phyloP scores from a whole-genome alignment of 1,284 basidiomycete genomes.

The Rhodofomes roseus region DNA sequence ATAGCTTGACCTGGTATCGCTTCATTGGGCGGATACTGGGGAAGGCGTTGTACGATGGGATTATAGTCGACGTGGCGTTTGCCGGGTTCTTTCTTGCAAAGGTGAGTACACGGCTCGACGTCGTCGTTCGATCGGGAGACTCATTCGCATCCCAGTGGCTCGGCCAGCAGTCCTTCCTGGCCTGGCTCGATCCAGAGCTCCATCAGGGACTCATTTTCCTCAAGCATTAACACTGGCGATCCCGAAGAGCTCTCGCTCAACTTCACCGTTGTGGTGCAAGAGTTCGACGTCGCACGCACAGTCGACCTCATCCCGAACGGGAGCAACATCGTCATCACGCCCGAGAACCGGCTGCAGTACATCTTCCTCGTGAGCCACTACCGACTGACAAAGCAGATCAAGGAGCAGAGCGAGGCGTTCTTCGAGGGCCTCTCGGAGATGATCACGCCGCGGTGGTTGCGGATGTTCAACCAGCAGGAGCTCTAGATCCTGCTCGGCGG shows the following conservation, averaged over 20 bases:
- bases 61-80: conserved; percentile 94
- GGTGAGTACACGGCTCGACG: too few relatives aligned
- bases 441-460: too few relatives aligned
- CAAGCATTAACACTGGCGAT: conserved; percentile 99
- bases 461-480: too few relatives aligned
- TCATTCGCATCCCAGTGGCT: conserved; percentile 63
- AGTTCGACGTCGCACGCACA: too few relatives aligned
- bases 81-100: conserved; percentile 94
- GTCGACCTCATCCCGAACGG: too few relatives aligned
- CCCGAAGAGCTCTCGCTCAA: too few relatives aligned
- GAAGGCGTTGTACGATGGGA: conserved; percentile 97
- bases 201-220: conserved; percentile 92
- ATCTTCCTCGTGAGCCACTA: conserved; percentile 87
- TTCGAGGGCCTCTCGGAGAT: conserved; percentile 86
- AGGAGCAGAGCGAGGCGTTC: conserved; percentile 79
- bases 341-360: too few relatives aligned
- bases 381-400: conserved; percentile 87
- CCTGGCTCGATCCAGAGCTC: conserved; percentile 86
- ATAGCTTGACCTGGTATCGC: too few relatives aligned
- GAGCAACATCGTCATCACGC: too few relatives aligned
- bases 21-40: too few relatives aligned
- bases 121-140: not conserved
- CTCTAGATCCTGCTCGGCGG: conserved; percentile 84
- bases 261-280: too few relatives aligned
- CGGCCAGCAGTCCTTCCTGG: conserved; percentile 81